Percentiles rank a stretch among this genome's conserved stretches.
Conservation (phyloP, 768 basidiomycete genomes). For the Boletus insuetus region DNA sequence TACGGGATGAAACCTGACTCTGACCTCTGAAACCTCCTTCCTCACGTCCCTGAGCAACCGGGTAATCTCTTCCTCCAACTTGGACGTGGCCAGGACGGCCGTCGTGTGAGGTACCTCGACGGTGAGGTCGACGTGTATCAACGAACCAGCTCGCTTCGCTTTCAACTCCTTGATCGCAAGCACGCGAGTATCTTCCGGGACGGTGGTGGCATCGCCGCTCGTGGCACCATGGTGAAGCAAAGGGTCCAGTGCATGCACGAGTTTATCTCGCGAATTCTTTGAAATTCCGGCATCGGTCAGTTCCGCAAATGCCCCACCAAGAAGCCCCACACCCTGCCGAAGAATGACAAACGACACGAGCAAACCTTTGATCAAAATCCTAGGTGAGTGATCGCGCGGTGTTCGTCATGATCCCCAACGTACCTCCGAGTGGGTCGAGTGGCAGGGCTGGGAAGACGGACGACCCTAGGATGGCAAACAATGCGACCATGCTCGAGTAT, state of each 20-base stretch:
- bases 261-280: slow-evolving; percentile 44
- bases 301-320: slow-evolving; percentile 72
- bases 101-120: slow-evolving; percentile 62
- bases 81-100: slow-evolving; percentile 55
- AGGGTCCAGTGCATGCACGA: slow-evolving; percentile 58
- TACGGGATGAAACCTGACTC: slow-evolving; percentile 57
- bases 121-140: slow-evolving; percentile 80
- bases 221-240: slow-evolving; percentile 38
- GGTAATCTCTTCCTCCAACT: slow-evolving; percentile 62
- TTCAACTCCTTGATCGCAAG: slow-evolving; percentile 54
- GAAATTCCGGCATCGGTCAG: slow-evolving; percentile 84
- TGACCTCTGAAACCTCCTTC: slow-evolving; percentile 71
- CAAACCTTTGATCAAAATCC: slow-evolving; percentile 49
- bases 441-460: slow-evolving; percentile 84
- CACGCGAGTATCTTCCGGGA: slow-evolving; percentile 26
- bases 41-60: slow-evolving; percentile 50
- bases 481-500: slow-evolving; percentile 87
- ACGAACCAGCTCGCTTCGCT: slow-evolving; percentile 75
- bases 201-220: slow-evolving; percentile 15
- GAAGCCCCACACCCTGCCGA: slow-evolving; percentile 66
- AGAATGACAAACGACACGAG: slow-evolving; percentile 90
- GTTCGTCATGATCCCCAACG: slow-evolving; percentile 16
- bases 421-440: slow-evolving; percentile 92
- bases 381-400: slow-evolving; percentile 5
- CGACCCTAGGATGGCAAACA: slow-evolving; percentile 89